A percentile compares a stretch with the other conserved stretches of the same genome.
These are phyloP conservation scores for Porcisia deanei DNA, from an alignment of 208 protist species.

Conservation along the genomic window DNA sequence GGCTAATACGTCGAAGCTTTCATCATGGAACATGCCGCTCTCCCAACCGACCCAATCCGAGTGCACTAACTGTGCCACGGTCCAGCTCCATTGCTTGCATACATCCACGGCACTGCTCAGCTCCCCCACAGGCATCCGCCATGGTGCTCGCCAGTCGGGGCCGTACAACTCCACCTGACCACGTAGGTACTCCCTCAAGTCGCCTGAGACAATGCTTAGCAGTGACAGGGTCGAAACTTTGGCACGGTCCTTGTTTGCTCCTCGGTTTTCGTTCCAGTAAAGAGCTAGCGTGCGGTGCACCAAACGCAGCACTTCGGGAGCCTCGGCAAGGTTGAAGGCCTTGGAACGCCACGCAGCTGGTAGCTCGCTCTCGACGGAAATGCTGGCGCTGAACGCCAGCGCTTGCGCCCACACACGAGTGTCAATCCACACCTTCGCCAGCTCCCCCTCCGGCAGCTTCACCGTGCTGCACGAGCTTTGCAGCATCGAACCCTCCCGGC, in stretches of 20 bases:
- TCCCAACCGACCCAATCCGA: constrained; percentile 81
- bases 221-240: constrained; percentile 77
- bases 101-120: constrained; percentile 58
- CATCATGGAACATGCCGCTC: constrained; percentile 69
- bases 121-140: constrained; percentile 66
- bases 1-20: constrained; percentile 67
- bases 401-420: constrained; percentile 69
- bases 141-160: constrained; percentile 77
- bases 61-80: constrained; percentile 42
- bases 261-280: constrained; percentile 72
- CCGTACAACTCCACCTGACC: constrained; percentile 68
- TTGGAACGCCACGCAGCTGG: constrained; percentile 83
- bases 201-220: constrained; percentile 82
- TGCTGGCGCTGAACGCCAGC: constrained; percentile 57
- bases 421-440: constrained; percentile 82
- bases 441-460: constrained; percentile 43
- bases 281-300: constrained; percentile 55
- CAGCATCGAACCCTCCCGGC: constrained; percentile 47
- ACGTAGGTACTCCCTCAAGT: constrained; percentile 86
- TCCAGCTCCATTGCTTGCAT: constrained; percentile 72
- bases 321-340: constrained; percentile 74
- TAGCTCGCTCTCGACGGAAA: constrained; percentile 71
- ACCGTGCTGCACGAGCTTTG: constrained; percentile 46
- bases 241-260: constrained; percentile 54
- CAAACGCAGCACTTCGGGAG: constrained; percentile 67